Evolutionary conservation across 192 early-diverging fungal genomes (phyloP), one percentile per base, ranked within the genome.

Genomic region (Podila horticola): DNA sequence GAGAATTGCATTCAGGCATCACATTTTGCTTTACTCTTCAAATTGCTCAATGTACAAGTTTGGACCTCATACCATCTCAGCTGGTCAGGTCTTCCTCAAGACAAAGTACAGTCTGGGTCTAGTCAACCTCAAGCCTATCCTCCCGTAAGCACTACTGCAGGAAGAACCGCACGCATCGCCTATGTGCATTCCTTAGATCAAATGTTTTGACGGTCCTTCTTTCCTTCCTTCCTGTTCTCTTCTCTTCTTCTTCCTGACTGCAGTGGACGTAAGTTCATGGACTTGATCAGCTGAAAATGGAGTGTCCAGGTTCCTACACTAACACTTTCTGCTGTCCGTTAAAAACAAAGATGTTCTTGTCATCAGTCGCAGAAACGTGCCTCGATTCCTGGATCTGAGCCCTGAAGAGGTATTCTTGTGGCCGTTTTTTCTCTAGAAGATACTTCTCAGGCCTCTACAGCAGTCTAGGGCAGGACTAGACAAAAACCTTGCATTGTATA

Each of bases 91-190:
- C 51, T 98, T 98, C 83, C 85, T 91, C 63, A 85, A 84, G 64
- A 88, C 94, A 10, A 84, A 88, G 62, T 83, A 92, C n/a, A 87
- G 87, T 29, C 88, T 93, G 36, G 96, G 92, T 0, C 75, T 99
- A 13, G 97, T 98, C 62, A 97, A 98, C 76, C 87, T 96, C n/a
- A 97, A 98, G 79, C 96, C 97, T 19, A 90, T 96, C 52, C 88
- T 90, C 0, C 93, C 93, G 92, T 93, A 85, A 88, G 86, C 79
- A 38, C 15, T 45, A 12, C 57, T 36, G 20, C 41, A 34, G 28
- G 12, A 12, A 0, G 9, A 41, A 41, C 2, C 9, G 7, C 12
- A 41, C 33, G 12, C 38, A 41, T 41, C 9, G 12, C 38, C 38
- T 41, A 41, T 10, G 5, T 34, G 7, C 33, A 7, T 7, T 41